Conservation (phyloP, 139 green algal species). For the Chlamydomonas sp. region DNA sequence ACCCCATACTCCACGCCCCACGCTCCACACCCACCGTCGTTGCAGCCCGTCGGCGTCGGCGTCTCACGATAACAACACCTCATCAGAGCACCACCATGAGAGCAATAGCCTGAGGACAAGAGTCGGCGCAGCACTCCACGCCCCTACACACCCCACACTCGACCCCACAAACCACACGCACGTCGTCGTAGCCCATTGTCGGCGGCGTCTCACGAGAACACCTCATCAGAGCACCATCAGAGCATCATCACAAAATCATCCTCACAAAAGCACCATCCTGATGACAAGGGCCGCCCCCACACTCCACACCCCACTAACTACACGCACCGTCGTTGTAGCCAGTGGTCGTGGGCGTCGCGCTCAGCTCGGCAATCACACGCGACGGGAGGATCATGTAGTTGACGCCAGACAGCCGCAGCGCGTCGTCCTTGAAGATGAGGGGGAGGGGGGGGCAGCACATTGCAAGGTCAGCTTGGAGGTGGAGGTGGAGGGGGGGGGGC, state of each 20-base stretch:
- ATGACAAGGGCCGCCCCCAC: neutral
- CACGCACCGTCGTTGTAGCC: constrained; percentile 66
- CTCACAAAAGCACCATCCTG: no score
- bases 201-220: neutral
- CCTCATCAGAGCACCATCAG: neutral
- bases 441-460: no score
- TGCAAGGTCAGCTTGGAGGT: no score
- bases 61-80: no score
- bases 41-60: no score
- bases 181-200: neutral
- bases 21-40: constrained; percentile 40
- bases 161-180: neutral
- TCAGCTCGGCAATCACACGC: constrained; percentile 46
- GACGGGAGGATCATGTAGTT: constrained; percentile 65
- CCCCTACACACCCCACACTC: no score
- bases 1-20: neutral
- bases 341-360: constrained; percentile 27
- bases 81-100: no score
- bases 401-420: constrained; percentile 59
- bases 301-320: neutral
- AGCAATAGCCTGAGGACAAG: no score
- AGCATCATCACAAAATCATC: no score
- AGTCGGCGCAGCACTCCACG: no score
- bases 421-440: no score
- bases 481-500: no score